A percentile compares a stretch with the other conserved stretches of the same genome.
Conservation (phyloP, 1,139 yeast species). For the Nematodospora anomalae region DNA sequence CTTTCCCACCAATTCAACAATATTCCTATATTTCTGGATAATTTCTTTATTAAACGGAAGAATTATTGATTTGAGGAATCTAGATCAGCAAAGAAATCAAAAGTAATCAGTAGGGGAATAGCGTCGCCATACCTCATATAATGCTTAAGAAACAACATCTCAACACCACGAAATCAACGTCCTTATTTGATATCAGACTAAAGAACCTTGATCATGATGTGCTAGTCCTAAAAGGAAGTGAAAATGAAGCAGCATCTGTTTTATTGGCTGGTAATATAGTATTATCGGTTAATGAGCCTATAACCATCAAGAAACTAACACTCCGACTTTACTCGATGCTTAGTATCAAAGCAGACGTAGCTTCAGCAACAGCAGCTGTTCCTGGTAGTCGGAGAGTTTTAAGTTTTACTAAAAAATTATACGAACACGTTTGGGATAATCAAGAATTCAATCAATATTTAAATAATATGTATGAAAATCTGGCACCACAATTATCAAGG, state of each 20-base stretch:
- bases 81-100: no score
- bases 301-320: constrained; percentile 61
- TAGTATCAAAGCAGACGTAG: constrained; percentile 34
- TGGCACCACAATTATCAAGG: constrained; percentile 18
- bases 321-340: constrained; percentile 67
- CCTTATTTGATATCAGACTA: constrained; percentile 62
- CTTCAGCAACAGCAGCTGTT: constrained; percentile 17
- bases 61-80: no score
- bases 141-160: constrained; percentile 20
- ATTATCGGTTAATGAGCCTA: constrained; percentile 73
- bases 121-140: not conserved
- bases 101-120: no score
- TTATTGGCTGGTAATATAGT: constrained; percentile 76
- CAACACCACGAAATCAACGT: constrained; percentile 27
- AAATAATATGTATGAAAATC: constrained; percentile 31
- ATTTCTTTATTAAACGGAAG: no score
- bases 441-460: constrained; percentile 47
- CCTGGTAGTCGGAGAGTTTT: constrained; percentile 27
- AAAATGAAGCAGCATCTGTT: constrained; percentile 76
- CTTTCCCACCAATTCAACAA: no score
- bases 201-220: constrained; percentile 76
- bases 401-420: constrained; percentile 64
- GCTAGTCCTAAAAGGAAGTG: constrained; percentile 73
- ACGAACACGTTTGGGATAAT: constrained; percentile 77
- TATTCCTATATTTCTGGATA: no score